phyloP scores from a whole-genome alignment of 2,329 filamentous ascomycete species.

The Phoma sp. region DNA sequence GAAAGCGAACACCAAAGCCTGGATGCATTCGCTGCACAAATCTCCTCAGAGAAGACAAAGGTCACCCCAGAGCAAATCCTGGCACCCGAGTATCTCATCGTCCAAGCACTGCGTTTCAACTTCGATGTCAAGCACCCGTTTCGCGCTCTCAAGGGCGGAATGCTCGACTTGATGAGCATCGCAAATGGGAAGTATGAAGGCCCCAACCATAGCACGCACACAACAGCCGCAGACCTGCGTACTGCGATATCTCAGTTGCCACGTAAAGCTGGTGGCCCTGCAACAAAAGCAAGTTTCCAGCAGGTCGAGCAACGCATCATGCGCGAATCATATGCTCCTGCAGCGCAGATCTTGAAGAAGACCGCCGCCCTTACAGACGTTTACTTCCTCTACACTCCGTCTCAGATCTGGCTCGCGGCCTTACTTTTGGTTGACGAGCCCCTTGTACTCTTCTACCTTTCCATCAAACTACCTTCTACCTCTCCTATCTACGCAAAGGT shows the following conservation, averaged over 20 bases:
- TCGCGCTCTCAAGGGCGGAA: conserved; percentile 81
- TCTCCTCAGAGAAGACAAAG: conserved; percentile 47
- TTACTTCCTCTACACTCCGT: conserved; percentile 96
- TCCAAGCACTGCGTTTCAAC: conserved; percentile 89
- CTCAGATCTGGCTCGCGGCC: conserved; percentile 89
- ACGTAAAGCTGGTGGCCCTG: conserved; percentile 18
- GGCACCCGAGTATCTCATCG: conserved; percentile 89
- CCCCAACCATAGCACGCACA: conserved; percentile 23
- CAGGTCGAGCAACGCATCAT: conserved; percentile 56
- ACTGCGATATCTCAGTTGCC: conserved; percentile 39
- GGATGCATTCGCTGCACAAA: conserved; percentile 60
- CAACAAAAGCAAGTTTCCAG: conserved; percentile 21
- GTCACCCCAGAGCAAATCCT: conserved; percentile 80
- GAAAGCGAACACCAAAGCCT: conserved; percentile 80
- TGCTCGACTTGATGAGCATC: conserved; percentile 79
- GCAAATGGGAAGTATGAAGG: conserved; percentile 64
- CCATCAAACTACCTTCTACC: conserved; percentile 49
- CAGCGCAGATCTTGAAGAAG: conserved; percentile 62
- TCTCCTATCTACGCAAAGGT: conserved; percentile 42
- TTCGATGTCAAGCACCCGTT: conserved; percentile 94
- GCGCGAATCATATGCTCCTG: conserved; percentile 70
- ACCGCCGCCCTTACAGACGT: conserved; percentile 87
- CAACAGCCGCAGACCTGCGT: conserved; percentile 34
- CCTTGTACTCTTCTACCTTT: conserved; percentile 59
- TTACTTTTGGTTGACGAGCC: conserved; percentile 75